A percentile compares a stretch with the other conserved stretches of the same genome.
Evolutionary conservation across 345 rosid species (phyloP).

Genomic region (Boechera retrofracta): DNA sequence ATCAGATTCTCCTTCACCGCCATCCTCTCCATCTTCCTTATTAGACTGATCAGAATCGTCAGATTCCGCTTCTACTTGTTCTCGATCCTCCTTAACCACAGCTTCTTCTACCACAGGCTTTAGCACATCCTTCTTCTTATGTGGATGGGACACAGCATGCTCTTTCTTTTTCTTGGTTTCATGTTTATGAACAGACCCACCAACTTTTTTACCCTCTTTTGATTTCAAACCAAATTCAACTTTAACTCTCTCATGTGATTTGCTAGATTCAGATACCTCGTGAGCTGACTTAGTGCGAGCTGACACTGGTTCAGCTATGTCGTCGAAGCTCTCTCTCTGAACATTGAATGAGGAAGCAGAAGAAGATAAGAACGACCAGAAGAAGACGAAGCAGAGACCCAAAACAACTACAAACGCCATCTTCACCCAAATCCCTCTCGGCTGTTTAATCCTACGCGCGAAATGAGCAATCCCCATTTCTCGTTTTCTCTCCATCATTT

Average conservation of each 20-base stretch:
- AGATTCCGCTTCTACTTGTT: conserved; percentile 54
- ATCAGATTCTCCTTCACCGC: conserved; percentile 54
- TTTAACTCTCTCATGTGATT: conserved; percentile 43
- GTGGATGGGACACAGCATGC: conserved; percentile 47
- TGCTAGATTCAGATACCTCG: conserved; percentile 41
- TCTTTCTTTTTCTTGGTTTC: conserved; percentile 54
- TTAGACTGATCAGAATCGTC: conserved; percentile 50
- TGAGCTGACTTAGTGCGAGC: conserved; percentile 48
- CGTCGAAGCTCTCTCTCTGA: conserved; percentile 82
- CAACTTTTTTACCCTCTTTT: conserved; percentile 51
- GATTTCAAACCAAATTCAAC: conserved; percentile 48
- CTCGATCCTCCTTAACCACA: conserved; percentile 50
- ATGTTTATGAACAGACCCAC: conserved; percentile 56
- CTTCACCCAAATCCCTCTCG: conserved; percentile 73
- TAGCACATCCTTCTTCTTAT: conserved; percentile 46
- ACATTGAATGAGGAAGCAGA: conserved; percentile 66
- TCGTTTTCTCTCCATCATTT: conserved; percentile 43
- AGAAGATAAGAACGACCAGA: conserved; percentile 79
- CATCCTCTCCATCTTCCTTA: conserved; percentile 60
- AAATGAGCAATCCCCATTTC: conserved; percentile 71
- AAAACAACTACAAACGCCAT: conserved; percentile 68
- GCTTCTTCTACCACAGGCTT: conserved; percentile 46
- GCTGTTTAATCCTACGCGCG: conserved; percentile 76
- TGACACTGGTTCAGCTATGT: conserved; percentile 79
- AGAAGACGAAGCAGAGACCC: conserved; percentile 84